Evolutionary conservation across 202 grass and related monocot genomes (phyloP).

Genomic region (Zizania palustris): DNA sequence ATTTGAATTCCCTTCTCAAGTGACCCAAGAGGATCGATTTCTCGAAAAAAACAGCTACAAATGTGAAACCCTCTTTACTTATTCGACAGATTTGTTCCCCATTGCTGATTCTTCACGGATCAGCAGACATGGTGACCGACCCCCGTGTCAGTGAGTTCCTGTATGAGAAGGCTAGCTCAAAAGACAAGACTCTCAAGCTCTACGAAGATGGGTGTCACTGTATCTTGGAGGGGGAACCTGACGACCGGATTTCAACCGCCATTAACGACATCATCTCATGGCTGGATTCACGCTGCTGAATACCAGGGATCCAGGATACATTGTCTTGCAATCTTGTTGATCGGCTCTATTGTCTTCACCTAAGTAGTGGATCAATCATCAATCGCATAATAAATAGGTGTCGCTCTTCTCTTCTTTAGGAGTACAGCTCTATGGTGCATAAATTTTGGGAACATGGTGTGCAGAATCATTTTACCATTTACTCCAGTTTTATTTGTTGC

Average conservation of each 20-base stretch:
- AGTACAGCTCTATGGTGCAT: slow-evolving; percentile 18
- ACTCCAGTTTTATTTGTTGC: slow-evolving; percentile 5
- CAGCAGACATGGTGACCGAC: slow-evolving; percentile 91
- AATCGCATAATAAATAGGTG: slow-evolving; percentile 4
- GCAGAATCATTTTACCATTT: neutral
- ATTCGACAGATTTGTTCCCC: slow-evolving; percentile 63
- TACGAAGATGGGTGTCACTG: slow-evolving; percentile 78
- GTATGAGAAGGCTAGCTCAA: slow-evolving; percentile 66
- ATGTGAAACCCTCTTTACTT: slow-evolving; percentile 11
- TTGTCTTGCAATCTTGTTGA: neutral
- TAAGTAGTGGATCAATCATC: slow-evolving; percentile 19
- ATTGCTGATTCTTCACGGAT: slow-evolving; percentile 93
- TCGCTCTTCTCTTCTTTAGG: neutral
- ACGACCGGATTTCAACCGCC: slow-evolving; percentile 66
- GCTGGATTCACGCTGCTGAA: slow-evolving; percentile 74
- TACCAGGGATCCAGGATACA: neutral
- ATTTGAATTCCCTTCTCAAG: slow-evolving; percentile 13
- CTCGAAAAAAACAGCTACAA: slow-evolving; percentile 12
- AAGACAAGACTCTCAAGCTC: slow-evolving; percentile 86
- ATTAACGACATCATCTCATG: slow-evolving; percentile 85
- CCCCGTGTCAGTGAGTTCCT: slow-evolving; percentile 78
- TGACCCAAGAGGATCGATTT: slow-evolving; percentile 14
- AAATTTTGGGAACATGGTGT: slow-evolving; percentile 18
- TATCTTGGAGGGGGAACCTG: slow-evolving; percentile 91
- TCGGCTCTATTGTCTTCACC: neutral